Evolutionary conservation across 2,329 filamentous ascomycete genomes (phyloP).

Genomic region (Oidium heveae): DNA sequence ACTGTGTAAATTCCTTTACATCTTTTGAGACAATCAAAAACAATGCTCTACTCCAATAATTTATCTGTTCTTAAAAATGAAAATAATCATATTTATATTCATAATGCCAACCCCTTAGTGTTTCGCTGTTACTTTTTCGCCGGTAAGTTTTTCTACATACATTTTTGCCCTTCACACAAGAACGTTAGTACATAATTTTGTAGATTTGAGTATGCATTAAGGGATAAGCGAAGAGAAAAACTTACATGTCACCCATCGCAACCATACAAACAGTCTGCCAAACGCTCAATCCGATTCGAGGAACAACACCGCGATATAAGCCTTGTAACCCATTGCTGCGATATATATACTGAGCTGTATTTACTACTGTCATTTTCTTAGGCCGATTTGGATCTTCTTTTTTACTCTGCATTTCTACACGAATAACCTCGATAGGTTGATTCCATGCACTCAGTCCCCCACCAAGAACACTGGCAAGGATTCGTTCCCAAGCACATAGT

Average conservation of each 20-base stretch:
- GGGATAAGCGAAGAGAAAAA: conserved; percentile 11
- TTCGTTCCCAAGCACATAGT: conserved; percentile 63
- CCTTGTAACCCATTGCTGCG: conserved; percentile 66
- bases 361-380: conserved; percentile 95
- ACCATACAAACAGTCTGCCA: conserved; percentile 99
- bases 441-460: conserved; percentile 96
- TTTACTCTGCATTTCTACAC: conserved; percentile 99
- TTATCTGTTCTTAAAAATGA: too few species aligned
- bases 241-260: conserved; percentile 89
- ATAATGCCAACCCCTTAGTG: conserved; percentile 21
- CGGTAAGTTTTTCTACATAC: conserved; percentile 40
- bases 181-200: neutral
- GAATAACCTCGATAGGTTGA: conserved; percentile 98
- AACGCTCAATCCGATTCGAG: conserved; percentile 80
- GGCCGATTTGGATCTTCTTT: conserved; percentile 91
- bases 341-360: conserved; percentile 74
- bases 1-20: too few species aligned
- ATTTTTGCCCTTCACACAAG: conserved; percentile 29
- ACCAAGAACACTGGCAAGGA: conserved; percentile 62
- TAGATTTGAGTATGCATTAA: too few species aligned
- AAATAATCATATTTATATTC: too few species aligned
- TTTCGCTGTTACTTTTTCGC: conserved; percentile 38
- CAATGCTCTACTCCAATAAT: too few species aligned
- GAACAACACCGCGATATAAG: conserved; percentile 84
- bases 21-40: too few species aligned